Evolutionary conservation across 108 stramenopile genomes (phyloP).

Genomic region (Cyclotella baltica): DNA sequence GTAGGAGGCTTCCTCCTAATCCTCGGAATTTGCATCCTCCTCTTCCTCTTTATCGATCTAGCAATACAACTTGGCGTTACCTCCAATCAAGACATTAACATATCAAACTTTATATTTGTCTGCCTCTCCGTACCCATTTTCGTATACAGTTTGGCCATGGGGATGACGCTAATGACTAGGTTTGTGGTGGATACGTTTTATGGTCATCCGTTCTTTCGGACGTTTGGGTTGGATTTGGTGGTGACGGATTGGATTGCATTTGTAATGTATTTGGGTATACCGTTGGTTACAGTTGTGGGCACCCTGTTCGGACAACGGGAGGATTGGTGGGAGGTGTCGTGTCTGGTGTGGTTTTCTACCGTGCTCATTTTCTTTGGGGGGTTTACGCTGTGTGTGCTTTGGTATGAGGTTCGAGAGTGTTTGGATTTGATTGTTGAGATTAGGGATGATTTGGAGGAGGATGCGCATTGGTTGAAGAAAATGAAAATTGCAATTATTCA

Average conservation of each 20-base stretch:
- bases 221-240: conserved; percentile 45
- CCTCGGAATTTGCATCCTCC: conserved; percentile 33
- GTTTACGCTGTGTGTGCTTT: conserved; percentile 46
- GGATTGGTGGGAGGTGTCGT: conserved; percentile 44
- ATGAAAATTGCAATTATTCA: neutral
- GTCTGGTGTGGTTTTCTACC: conserved; percentile 44
- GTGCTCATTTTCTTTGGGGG: conserved; percentile 40
- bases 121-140: conserved; percentile 38
- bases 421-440: conserved; percentile 18
- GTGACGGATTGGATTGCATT: conserved; percentile 57
- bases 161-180: conserved; percentile 41
- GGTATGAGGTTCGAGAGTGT: conserved; percentile 34
- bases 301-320: conserved; percentile 27
- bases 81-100: neutral
- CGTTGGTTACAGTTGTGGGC: conserved; percentile 24
- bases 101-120: conserved; percentile 10
- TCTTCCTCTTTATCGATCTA: conserved; percentile 54
- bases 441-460: neutral
- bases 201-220: conserved; percentile 48
- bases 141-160: conserved; percentile 39
- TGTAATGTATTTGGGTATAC: conserved; percentile 48
- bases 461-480: conserved; percentile 17
- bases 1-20: conserved; percentile 53
- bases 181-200: conserved; percentile 49
- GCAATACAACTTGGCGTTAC: conserved; percentile 25